Conservation (phyloP, 176 grass and related monocot genomes). For the Typha latifolia region DNA sequence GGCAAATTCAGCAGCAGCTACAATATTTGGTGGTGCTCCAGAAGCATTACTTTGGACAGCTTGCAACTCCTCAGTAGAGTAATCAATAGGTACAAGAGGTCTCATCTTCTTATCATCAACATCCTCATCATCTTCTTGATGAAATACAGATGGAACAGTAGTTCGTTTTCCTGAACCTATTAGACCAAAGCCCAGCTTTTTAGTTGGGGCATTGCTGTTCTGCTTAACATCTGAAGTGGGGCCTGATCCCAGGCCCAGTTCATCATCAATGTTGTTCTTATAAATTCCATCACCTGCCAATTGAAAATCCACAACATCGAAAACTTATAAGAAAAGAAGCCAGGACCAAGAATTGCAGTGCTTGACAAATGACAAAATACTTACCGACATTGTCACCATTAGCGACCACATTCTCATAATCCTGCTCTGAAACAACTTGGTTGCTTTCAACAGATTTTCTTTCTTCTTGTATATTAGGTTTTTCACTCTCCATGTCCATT, state of each 20-base stretch:
- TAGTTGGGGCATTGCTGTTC: constrained; percentile 53
- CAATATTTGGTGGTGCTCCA: constrained; percentile 42
- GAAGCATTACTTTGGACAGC: constrained; percentile 53
- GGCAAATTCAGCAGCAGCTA: constrained; percentile 81
- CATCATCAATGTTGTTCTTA: constrained; percentile 34
- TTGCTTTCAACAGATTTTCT: constrained; percentile 31
- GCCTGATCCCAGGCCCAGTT: constrained; percentile 17
- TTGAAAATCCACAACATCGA: constrained; percentile 10
- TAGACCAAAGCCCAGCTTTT: constrained; percentile 90
- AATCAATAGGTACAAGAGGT: constrained; percentile 94
- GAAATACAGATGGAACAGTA: constrained; percentile 90
- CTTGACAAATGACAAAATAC: not conserved
- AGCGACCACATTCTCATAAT: constrained; percentile 20
- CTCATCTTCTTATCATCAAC: constrained; percentile 65
- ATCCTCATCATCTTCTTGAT: constrained; percentile 70
- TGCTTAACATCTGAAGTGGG: constrained; percentile 42
- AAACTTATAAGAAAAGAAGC: constrained; percentile 3
- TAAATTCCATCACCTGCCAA: constrained; percentile 36
- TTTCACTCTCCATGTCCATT: constrained; percentile 18
- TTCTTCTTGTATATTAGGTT: constrained; percentile 38
- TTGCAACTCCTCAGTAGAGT: constrained; percentile 85
- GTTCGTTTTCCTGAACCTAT: constrained; percentile 72
- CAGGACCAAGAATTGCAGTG: not conserved
- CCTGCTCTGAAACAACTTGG: constrained; percentile 20
- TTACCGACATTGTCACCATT: constrained; percentile 44